Evolutionary conservation across 1,284 basidiomycete genomes (phyloP).

Genomic region (Cryptococcus sp.): DNA sequence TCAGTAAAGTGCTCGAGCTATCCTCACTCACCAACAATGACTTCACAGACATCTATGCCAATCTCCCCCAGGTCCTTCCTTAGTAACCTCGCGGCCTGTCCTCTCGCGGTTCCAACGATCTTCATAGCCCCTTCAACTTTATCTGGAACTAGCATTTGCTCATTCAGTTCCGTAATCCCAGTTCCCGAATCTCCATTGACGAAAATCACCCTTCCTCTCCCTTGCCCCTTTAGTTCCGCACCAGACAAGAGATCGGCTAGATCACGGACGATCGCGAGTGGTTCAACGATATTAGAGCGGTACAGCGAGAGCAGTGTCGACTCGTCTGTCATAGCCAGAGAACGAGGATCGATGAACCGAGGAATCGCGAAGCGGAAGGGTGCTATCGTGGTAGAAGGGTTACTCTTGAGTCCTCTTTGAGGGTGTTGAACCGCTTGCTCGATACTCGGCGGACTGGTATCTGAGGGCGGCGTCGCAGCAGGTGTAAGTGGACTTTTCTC

Average conservation of each 20-base stretch:
- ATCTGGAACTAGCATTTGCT: not conserved
- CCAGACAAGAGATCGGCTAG: conserved; percentile 29
- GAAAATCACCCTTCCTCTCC: conserved; percentile 30
- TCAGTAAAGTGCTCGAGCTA: not conserved
- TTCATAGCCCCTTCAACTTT: conserved; percentile 11
- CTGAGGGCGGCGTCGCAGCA: not conserved
- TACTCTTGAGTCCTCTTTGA: not conserved
- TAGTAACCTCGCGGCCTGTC: conserved; percentile 24
- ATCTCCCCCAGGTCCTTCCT: conserved; percentile 21
- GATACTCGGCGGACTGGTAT: not conserved
- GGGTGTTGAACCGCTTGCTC: not conserved
- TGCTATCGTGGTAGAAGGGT: not conserved
- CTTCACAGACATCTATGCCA: conserved; percentile 39
- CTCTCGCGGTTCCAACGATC: conserved; percentile 26
- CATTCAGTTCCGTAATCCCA: conserved; percentile 1
- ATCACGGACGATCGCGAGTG: conserved; percentile 31
- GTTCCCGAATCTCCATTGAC: conserved; percentile 32
- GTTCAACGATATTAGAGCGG: conserved; percentile 34
- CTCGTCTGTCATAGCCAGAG: conserved; percentile 27
- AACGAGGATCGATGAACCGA: not conserved
- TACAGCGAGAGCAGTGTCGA: conserved; percentile 30
- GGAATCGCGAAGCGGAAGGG: not conserved
- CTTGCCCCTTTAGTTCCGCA: conserved; percentile 3
- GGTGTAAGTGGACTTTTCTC: not conserved
- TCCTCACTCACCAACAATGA: conserved; percentile 36